Base-by-base conservation (phyloP, 441 rosid genomes). In the Manihot esculenta region DNA sequence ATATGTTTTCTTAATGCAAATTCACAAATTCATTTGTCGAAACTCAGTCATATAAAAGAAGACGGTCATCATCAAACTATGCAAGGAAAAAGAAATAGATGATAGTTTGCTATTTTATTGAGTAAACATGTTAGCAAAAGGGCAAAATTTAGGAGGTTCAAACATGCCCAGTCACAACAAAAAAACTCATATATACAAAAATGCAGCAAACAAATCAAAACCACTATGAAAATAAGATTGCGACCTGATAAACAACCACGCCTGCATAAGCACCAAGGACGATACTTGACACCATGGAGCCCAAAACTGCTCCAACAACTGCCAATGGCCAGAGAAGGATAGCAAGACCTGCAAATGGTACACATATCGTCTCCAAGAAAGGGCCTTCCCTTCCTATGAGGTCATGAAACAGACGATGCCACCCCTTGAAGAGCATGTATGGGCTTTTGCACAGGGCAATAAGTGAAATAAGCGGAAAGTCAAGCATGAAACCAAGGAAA, bases 301-400 rank as follows among this genome's bases (percentile, higher is more conserved):
- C 96, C 77, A 88, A 73, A 53, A 95, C 89, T 14, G 99, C 93
- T n/a, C 96, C 99, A 59, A 73, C 85, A 53, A 95, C 99, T 35
- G 89, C 99, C 78, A 91, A 74, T 54, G 98, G 99, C 99, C 99
- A 95, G 33, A 95, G 89, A 76, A 95, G 72, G 74, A 95, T 92
- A 53, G 86, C 96, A 66, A 95, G 97, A 59, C 98, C 98, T 1
- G 98, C 98, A 45, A 92, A 90, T 64, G 99, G 99, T 67, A 95
- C 97, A 70, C 99, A 95, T 79, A 95, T 87, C 5, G 96, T 90
- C 77, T 95, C 99, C 86, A 95, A 85, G 86, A 92, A 95, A 50
- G 98, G 99, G 59, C 98, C 99, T 88, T 95, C 97, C 78, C 99
- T 90, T 44, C 99, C 99, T 61, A 88, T 80, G 30, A 95, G 98